These are phyloP conservation scores for Pyrenophora seminiperda DNA, from an alignment of 2,329 filamentous ascomycete species.

Conservation along the genomic window DNA sequence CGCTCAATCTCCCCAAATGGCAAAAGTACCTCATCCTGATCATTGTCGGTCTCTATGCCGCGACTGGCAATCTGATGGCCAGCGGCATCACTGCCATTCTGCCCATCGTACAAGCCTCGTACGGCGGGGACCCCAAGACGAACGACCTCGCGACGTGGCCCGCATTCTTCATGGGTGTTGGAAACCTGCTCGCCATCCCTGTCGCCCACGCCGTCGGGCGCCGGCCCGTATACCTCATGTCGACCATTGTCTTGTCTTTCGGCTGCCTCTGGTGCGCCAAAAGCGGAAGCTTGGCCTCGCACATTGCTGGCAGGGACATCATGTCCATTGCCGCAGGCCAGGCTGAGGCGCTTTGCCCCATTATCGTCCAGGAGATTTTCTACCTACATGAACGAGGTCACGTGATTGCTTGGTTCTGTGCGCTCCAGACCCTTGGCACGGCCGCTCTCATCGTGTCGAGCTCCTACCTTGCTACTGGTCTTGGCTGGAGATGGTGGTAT, in stretches of 20 bases:
- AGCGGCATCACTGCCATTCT: constrained; percentile 19
- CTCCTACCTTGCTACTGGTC: constrained; percentile 14
- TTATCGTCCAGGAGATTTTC: constrained; percentile 17
- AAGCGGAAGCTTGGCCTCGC: constrained; percentile 10
- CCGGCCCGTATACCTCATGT: constrained; percentile 14
- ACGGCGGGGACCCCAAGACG: constrained; percentile 10
- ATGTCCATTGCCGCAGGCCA: constrained; percentile 22
- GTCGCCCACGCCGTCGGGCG: constrained; percentile 17
- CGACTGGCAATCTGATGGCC: constrained; percentile 15
- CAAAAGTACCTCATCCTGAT: constrained; percentile 17
- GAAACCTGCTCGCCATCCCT: constrained; percentile 16
- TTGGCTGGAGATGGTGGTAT: constrained; percentile 22
- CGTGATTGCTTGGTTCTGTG: constrained; percentile 19
- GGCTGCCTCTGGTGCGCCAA: constrained; percentile 16
- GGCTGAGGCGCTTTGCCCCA: constrained; percentile 16
- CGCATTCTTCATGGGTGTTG: constrained; percentile 20
- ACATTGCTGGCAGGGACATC: constrained; percentile 17
- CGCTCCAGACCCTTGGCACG: constrained; percentile 16
- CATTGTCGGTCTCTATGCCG: constrained; percentile 16
- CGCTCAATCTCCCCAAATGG: constrained; percentile 16
- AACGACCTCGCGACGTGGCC: constrained; percentile 17
- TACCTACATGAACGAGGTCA: constrained; percentile 16
- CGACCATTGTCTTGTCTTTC: constrained; percentile 13
- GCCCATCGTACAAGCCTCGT: constrained; percentile 9
- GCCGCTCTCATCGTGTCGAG: constrained; percentile 16